These are phyloP conservation scores for Shiraia bambusicola DNA, from an alignment of 2,329 filamentous ascomycete species.

Conservation along the genomic window DNA sequence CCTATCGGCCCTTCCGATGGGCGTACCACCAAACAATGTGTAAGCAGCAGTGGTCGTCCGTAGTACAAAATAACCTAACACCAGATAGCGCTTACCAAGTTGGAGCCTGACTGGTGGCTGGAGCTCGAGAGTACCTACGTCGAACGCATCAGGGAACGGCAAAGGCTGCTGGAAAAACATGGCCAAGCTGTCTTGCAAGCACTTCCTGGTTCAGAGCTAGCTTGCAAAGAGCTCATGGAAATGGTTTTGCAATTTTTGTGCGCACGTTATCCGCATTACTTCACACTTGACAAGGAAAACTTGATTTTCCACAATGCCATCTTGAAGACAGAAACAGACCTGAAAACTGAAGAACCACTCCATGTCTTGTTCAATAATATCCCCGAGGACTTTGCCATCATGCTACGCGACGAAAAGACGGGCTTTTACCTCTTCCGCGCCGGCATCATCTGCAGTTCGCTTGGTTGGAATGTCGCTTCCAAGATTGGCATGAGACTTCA, in stretches of 20 bases:
- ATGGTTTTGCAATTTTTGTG: slow-evolving; percentile 80
- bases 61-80: slow-evolving; percentile 5
- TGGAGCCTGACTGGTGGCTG: slow-evolving; percentile 86
- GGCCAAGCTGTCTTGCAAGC: slow-evolving; percentile 65
- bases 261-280: slow-evolving; percentile 74
- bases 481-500: slow-evolving; percentile 73
- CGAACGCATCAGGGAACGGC: slow-evolving; percentile 67
- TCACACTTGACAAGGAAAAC: slow-evolving; percentile 59
- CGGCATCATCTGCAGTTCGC: slow-evolving; percentile 73
- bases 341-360: slow-evolving; percentile 65
- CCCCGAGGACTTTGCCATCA: slow-evolving; percentile 81
- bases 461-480: slow-evolving; percentile 75
- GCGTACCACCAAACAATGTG: slow-evolving; percentile 89
- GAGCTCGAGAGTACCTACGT: slow-evolving; percentile 77
- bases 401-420: slow-evolving; percentile 68
- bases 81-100: slow-evolving; percentile 67
- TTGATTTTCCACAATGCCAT: slow-evolving; percentile 68
- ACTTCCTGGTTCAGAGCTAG: slow-evolving; percentile 74
- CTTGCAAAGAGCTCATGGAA: slow-evolving; percentile 85
- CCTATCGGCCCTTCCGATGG: slow-evolving; percentile 82
- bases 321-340: slow-evolving; percentile 61
- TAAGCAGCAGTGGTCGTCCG: slow-evolving; percentile 49
- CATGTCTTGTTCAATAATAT: slow-evolving; percentile 73
- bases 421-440: slow-evolving; percentile 75
- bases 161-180: slow-evolving; percentile 63